Evolutionary conservation across 176 grass and related monocot genomes (phyloP).

Genomic region (Carex cristatella): DNA sequence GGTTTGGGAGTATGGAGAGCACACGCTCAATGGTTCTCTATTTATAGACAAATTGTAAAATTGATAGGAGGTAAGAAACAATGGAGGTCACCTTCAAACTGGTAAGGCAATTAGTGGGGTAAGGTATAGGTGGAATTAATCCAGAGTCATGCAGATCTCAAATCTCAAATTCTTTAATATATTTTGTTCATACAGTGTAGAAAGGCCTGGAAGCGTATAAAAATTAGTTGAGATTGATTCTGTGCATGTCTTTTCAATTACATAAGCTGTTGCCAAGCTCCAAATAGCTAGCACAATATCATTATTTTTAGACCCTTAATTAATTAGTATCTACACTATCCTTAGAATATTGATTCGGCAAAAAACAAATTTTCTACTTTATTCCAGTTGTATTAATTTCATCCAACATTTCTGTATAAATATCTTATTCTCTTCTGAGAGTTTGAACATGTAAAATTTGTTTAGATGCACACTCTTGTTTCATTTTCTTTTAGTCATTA

Average conservation of each 20-base stretch:
- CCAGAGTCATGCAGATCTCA: not conserved
- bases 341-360: not conserved
- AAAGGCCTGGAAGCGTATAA: not conserved
- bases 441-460: too few species aligned
- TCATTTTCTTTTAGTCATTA: too few species aligned
- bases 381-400: too few species aligned
- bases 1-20: conserved; percentile 38
- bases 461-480: too few species aligned
- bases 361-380: too few species aligned
- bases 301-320: not conserved
- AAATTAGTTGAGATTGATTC: not conserved
- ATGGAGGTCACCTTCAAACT: not conserved
- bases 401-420: too few species aligned
- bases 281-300: too few species aligned
- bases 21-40: conserved; percentile 30
- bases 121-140: not conserved
- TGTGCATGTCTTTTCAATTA: too few species aligned
- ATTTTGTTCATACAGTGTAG: not conserved
- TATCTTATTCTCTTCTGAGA: too few species aligned
- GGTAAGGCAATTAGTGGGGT: not conserved
- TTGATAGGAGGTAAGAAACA: not conserved
- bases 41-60: conserved; percentile 31
- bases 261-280: too few species aligned
- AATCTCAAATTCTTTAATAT: not conserved
- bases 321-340: not conserved